Evolutionary conservation across 139 green algal genomes (phyloP).

Genomic region (Coelastrella sp.): DNA sequence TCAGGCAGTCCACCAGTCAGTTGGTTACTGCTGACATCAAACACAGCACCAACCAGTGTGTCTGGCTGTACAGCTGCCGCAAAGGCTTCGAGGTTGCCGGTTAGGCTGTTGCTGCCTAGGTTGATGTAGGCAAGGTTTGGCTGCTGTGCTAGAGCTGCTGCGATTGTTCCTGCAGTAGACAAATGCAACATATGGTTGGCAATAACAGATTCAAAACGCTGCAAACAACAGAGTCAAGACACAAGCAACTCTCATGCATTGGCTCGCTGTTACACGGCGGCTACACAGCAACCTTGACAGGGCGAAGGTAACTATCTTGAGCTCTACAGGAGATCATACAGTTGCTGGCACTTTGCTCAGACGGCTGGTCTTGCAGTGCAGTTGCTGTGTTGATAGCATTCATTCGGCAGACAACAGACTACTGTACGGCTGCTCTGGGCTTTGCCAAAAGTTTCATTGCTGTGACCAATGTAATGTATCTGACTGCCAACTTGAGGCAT

Average conservation of each 20-base stretch:
- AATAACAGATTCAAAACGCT: not conserved
- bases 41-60: constrained; percentile 6
- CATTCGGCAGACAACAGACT: too few species aligned
- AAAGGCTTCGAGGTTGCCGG: constrained; percentile 20
- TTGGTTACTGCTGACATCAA: constrained; percentile 42
- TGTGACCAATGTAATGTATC: not conserved
- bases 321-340: too few species aligned
- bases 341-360: too few species aligned
- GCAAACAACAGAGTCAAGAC: not conserved
- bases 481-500: not conserved
- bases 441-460: not conserved
- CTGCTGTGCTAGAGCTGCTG: not conserved
- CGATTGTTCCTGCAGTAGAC: not conserved
- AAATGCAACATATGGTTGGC: not conserved
- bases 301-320: too few species aligned
- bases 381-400: too few species aligned
- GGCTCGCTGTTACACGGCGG: too few species aligned
- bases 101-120: constrained; percentile 27
- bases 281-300: too few species aligned
- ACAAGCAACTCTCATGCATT: not conserved
- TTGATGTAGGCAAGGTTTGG: constrained; percentile 35
- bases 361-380: too few species aligned
- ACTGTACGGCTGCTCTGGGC: too few species aligned
- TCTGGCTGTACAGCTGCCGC: not conserved
- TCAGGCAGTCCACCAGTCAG: constrained; percentile 28